Conservation (phyloP, 345 rosid genomes). For the Clausena lansium region DNA sequence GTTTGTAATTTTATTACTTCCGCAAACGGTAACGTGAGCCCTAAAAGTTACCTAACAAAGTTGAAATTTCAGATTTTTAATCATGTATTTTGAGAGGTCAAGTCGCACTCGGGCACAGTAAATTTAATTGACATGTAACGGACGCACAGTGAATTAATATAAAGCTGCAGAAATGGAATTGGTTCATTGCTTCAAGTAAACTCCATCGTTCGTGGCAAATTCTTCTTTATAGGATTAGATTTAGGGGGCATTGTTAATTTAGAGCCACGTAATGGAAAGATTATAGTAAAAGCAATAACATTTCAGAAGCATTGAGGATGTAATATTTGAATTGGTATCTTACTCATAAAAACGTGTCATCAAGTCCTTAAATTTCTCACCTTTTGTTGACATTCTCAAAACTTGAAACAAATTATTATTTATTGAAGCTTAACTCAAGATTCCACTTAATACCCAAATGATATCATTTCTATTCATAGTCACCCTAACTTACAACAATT, state of each 20-base stretch:
- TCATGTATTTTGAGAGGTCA: not conserved
- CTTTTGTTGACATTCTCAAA: not conserved
- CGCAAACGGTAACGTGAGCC: conserved; percentile 1
- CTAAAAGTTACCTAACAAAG: conserved; percentile 2
- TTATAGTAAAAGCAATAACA: not conserved
- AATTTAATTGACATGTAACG: conserved; percentile 1
- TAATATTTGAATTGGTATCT: not conserved
- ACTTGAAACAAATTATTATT: not conserved
- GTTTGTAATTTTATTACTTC: not conserved
- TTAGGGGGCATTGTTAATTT: too few relatives aligned
- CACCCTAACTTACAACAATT: too few relatives aligned
- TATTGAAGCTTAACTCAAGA: not conserved
- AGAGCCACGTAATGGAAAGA: not conserved
- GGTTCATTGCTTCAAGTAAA: not conserved
- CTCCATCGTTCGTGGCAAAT: not conserved
- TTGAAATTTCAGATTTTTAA: not conserved
- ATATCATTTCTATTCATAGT: not conserved
- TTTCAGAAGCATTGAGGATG: not conserved
- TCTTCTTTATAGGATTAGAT: not conserved
- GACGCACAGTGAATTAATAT: not conserved
- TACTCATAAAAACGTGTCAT: not conserved
- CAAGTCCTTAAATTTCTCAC: not conserved
- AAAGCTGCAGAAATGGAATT: not conserved
- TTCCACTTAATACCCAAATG: not conserved
- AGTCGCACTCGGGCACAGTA: not conserved